Base-by-base conservation (phyloP, 75 land plant species). In the Adiantum capillusveneris region DNA sequence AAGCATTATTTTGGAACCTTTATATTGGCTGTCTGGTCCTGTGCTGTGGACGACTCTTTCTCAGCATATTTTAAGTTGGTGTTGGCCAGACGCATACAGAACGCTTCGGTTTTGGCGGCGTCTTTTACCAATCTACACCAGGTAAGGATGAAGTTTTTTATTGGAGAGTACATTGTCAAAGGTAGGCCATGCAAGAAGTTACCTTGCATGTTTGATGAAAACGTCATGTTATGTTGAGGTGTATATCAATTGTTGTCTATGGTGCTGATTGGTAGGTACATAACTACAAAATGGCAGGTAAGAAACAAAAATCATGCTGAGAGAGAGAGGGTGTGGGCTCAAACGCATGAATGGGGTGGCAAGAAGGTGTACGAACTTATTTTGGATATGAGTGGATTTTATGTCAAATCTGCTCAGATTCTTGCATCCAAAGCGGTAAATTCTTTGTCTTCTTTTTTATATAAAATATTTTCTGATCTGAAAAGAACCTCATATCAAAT, bases 321-420 rank as follows among this genome's bases (percentile, higher is more conserved):
- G 29, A 56, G 61, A 52, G 67, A 75, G 19, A 53, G 64, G 31
- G 42, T 60, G 18, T 75, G 77, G 77, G 74, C 67, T 11, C 57
- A 26, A 29, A 45, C 67, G 17, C 77, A 75, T 54, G 77, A 75
- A 43, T 75, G 77, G 77, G 77, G 77, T 29, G 77, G 77, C 14
- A 50, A 75, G 51, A 75, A 34, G 49, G 77, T 75, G 43, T 75
- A 75, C 30, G 51, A 58, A 24, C 52, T 75, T 24, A 75, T 75
- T 18, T 30, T 70, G 63, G 77, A 75, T 31, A 63, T 75, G 66
- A 75, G 77, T 60, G 77, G 77, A 13, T 75, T 75, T 59, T 75
- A 75, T 70, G 77, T 75, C 25, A 75, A 75, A 42, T 75, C 77
- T 63, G 77, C 77, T 18, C 77, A 75, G 49, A 75, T 75, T 53